A percentile compares a stretch with the other conserved stretches of the same genome.
phyloP scores from a whole-genome alignment of 768 basidiomycete genomes.

The Calvatia gigantea region DNA sequence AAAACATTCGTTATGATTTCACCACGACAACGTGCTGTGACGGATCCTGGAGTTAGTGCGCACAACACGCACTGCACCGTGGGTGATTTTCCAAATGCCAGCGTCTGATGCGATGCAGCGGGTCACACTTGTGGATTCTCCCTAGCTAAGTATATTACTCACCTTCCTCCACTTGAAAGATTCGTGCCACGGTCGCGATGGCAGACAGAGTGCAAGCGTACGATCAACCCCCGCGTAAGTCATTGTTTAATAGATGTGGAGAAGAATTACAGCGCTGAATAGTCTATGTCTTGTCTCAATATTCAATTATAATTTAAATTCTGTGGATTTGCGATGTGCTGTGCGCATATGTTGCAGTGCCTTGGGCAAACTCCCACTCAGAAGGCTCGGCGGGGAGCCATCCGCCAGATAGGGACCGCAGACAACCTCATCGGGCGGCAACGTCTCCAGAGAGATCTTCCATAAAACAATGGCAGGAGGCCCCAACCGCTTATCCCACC shows the following conservation, averaged over 20 bases:
- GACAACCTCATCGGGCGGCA: constrained; percentile 10
- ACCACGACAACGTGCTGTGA: not conserved
- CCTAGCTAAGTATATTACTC: not conserved
- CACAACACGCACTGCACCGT: not conserved
- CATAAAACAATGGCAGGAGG: constrained; percentile 8
- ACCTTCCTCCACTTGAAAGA: not conserved
- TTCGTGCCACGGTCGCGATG: not conserved
- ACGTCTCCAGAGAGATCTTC: constrained; percentile 8
- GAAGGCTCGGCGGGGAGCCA: not conserved
- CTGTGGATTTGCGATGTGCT: not conserved
- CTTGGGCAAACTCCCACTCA: not conserved
- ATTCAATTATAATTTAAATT: not conserved
- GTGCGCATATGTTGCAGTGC: not conserved
- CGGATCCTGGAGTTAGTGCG: not conserved
- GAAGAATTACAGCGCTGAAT: no score
- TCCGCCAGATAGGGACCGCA: constrained; percentile 2
- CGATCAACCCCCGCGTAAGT: constrained; percentile 1
- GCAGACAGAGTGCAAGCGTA: constrained; percentile 1
- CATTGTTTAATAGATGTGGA: not conserved
- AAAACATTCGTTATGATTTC: not conserved
- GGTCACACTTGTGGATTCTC: not conserved
- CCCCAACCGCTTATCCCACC: constrained; percentile 17
- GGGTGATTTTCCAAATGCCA: constrained; percentile 7
- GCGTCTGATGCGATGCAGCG: not conserved
- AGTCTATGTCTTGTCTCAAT: no score